These are phyloP conservation scores for Fusarium lyarnte DNA, from an alignment of 2,329 filamentous ascomycete genomes.

Conservation along the genomic window DNA sequence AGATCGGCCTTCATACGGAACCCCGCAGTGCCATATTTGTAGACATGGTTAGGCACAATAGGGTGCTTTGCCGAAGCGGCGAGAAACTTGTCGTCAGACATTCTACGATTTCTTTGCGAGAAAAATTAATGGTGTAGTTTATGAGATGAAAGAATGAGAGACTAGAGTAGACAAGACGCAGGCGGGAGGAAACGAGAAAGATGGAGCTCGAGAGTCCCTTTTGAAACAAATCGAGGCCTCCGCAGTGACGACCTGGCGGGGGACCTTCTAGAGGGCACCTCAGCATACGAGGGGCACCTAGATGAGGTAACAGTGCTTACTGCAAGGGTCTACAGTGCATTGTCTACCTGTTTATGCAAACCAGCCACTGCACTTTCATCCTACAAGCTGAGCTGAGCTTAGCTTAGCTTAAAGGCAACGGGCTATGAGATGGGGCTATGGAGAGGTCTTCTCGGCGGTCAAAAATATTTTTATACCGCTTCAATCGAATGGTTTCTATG, in stretches of 20 bases:
- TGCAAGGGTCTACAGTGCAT: constrained; percentile 5
- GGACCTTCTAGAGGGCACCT: constrained; percentile 6
- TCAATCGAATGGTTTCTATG: constrained; percentile 9
- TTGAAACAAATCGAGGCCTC: constrained; percentile 38
- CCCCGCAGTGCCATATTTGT: constrained; percentile 74
- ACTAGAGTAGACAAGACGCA: constrained; percentile 8
- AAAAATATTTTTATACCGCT: constrained; percentile 19
- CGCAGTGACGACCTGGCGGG: constrained; percentile 29
- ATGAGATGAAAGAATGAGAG: constrained; percentile 13
- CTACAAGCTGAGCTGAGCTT: background rate
- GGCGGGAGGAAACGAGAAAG: constrained; percentile 31
- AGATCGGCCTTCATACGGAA: constrained; percentile 79
- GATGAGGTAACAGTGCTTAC: constrained; percentile 7
- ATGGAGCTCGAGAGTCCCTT: constrained; percentile 34
- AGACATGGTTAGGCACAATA: constrained; percentile 63
- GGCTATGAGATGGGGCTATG: background rate
- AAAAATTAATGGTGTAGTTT: constrained; percentile 1
- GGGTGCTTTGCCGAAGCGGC: constrained; percentile 71
- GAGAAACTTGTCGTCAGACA: constrained; percentile 65
- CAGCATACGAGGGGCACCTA: constrained; percentile 18
- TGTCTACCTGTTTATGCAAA: background rate
- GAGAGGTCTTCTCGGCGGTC: background rate
- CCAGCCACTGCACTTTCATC: constrained; percentile 6
- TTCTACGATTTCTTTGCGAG: constrained; percentile 43
- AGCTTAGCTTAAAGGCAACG: background rate